phyloP scores from a whole-genome alignment of 352 stramenopile genomes.

The Phytopythium montanum region DNA sequence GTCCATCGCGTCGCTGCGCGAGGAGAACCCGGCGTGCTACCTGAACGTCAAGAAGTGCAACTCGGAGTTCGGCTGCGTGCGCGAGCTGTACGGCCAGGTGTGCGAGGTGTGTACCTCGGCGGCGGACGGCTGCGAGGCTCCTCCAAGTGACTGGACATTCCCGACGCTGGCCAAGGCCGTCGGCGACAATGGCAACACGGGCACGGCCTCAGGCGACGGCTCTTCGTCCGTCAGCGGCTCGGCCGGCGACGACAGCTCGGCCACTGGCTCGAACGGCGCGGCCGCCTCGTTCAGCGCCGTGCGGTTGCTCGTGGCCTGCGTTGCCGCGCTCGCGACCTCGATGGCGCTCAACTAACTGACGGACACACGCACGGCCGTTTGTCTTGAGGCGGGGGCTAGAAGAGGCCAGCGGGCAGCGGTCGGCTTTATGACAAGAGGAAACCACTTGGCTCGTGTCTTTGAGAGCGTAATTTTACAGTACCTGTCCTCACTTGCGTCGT shows the following conservation, averaged over 20 bases:
- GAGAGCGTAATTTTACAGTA: no score
- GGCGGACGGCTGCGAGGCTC: conserved; percentile 24
- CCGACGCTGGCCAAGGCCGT: conserved; percentile 43
- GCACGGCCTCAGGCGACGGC: conserved; percentile 29
- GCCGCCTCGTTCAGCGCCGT: neutral
- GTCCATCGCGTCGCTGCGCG: conserved; percentile 33
- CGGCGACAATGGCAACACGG: conserved; percentile 41
- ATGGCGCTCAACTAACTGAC: neutral
- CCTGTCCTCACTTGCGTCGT: no score
- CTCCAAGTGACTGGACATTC: conserved; percentile 48
- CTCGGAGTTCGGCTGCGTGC: conserved; percentile 44
- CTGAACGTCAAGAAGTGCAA: conserved; percentile 60
- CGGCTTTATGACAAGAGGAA: no score
- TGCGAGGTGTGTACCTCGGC: conserved; percentile 55
- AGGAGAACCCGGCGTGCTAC: conserved; percentile 66
- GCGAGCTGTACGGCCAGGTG: conserved; percentile 53
- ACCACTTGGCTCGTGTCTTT: no score
- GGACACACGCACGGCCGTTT: neutral
- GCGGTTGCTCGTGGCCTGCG: neutral
- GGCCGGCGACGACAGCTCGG: conserved; percentile 3
- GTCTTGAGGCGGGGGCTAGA: neutral
- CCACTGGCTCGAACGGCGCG: conserved; percentile 1
- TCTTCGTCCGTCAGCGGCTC: conserved; percentile 21
- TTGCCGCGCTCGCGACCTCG: neutral
- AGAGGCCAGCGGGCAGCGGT: no score